A percentile compares a stretch with the other conserved stretches of the same genome.
Conservation (phyloP, 768 basidiomycete genomes). For the Mrakia hoshinonis region DNA sequence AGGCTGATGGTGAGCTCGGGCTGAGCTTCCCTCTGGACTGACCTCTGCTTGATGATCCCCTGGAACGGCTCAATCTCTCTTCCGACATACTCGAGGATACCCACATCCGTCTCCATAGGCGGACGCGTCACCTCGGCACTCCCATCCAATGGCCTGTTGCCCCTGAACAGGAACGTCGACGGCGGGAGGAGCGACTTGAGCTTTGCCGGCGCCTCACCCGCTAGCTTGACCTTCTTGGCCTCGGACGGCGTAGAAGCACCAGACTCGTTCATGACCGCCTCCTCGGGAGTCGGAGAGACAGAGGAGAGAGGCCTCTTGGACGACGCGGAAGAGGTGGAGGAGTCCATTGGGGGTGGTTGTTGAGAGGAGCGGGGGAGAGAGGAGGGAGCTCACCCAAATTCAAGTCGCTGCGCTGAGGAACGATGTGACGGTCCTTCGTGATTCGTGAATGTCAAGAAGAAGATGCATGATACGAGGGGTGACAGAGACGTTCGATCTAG, state of each 20-base stretch:
- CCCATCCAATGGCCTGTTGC: slow-evolving; percentile 8
- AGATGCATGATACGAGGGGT: too few species aligned
- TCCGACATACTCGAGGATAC: slow-evolving; percentile 78
- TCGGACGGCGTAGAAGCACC: neutral
- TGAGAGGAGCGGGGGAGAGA: neutral
- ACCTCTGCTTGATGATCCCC: slow-evolving; percentile 97
- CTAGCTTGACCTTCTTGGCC: slow-evolving; percentile 22
- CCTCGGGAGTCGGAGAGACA: neutral
- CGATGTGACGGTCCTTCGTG: too few species aligned
- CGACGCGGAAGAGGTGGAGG: neutral
- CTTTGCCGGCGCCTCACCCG: neutral
- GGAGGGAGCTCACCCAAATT: neutral
- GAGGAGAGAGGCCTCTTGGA: slow-evolving; percentile 7
- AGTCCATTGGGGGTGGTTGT: neutral
- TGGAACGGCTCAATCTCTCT: slow-evolving; percentile 61
- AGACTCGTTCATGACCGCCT: neutral
- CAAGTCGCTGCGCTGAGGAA: neutral
- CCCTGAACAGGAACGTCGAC: slow-evolving; percentile 25
- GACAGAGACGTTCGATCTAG: too few species aligned
- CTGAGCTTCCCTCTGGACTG: slow-evolving; percentile 35
- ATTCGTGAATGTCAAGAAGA: too few species aligned
- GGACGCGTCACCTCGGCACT: slow-evolving; percentile 10
- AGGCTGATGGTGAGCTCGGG: neutral
- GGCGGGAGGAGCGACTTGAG: slow-evolving; percentile 28
- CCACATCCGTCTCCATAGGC: slow-evolving; percentile 65